Evolutionary conservation across 2,329 filamentous ascomycete genomes (phyloP).

Genomic region (Fusarium sp.): DNA sequence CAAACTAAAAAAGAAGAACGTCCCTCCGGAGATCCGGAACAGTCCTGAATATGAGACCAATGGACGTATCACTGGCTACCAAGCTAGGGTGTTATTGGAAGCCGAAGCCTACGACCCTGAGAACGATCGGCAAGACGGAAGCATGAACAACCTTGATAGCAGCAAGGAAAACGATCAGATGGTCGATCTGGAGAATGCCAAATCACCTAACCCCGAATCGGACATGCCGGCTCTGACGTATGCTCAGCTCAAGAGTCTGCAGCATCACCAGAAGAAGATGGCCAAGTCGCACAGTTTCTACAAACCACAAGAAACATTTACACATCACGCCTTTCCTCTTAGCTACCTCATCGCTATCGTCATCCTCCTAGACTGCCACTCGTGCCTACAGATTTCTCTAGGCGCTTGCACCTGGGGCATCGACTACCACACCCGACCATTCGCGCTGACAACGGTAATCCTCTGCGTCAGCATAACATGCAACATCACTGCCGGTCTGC

Average conservation of each 20-base stretch:
- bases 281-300: constrained; percentile 89
- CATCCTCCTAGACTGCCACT: constrained; percentile 83
- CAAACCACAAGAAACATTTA: constrained; percentile 87
- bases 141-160: constrained; percentile 51
- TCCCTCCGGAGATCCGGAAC: constrained; percentile 26
- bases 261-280: constrained; percentile 84
- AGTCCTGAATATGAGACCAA: constrained; percentile 26
- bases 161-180: constrained; percentile 54
- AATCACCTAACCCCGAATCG: constrained; percentile 53
- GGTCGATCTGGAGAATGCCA: constrained; percentile 56
- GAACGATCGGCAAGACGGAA: constrained; percentile 17
- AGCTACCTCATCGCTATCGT: constrained; percentile 81
- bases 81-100: constrained; percentile 36
- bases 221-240: constrained; percentile 72
- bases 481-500: constrained; percentile 80
- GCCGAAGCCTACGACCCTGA: constrained; percentile 24
- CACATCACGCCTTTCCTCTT: constrained; percentile 83
- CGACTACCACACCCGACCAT: constrained; percentile 74
- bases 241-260: constrained; percentile 75
- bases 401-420: constrained; percentile 85
- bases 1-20: constrained; percentile 35
- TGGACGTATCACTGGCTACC: constrained; percentile 34
- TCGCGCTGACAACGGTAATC: constrained; percentile 83
- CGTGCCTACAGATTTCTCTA: constrained; percentile 82
- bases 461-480: constrained; percentile 82